Evolutionary conservation across 2,329 filamentous ascomycete species (phyloP), one percentile per base, ranked within the genome.

Genomic region (Periconia digitata): DNA sequence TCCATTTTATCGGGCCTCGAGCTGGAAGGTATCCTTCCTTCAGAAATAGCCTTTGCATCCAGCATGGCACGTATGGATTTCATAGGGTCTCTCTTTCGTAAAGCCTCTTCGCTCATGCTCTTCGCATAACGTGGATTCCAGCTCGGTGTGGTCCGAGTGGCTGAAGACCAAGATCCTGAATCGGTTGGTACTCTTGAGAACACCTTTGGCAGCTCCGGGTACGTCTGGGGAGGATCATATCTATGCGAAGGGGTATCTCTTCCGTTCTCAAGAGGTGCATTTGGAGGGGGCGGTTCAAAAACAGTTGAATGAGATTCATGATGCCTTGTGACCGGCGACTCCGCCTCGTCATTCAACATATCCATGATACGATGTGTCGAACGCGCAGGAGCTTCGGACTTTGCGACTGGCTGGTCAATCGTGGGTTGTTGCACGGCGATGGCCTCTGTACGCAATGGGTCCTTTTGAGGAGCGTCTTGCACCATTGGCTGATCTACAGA

Each of bases 341-440:
- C 69, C 38, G 62, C 50, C 43, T 70, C 66, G 37, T 70, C 57
- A 34, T 70, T 72, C 16, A 72, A 43, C 35, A 72, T 63, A 23
- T 72, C 69, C 59, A 64, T 70, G 37, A 72, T 69, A 15, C 67
- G 58, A 36, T 71, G 67, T 2, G 66, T 66, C 2, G 64, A 66
- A n/a, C 64, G 60, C 21, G 54, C 56, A 17, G 63, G 63, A 5
- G 51, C 53, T 15, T 58, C 58, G 16, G 58, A 56, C 32, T 59
- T 63, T 15, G 50, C 34, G 8, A 40, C 22, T 10, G 43, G 15
- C 6, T 43, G 37, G 8, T 43, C 32, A 16, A 47, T 55, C 24
- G 58, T 57, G 2, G 48, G 34, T 40, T 27, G 36, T 6, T 16
- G 22, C 15, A 27, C 8, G 27, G 27, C n/a, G 27, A 32, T 32